Percentiles rank a stretch among this genome's conserved stretches.
These are phyloP conservation scores for Paxillus rubicundulus DNA, from an alignment of 768 basidiomycete species.

Conservation along the genomic window DNA sequence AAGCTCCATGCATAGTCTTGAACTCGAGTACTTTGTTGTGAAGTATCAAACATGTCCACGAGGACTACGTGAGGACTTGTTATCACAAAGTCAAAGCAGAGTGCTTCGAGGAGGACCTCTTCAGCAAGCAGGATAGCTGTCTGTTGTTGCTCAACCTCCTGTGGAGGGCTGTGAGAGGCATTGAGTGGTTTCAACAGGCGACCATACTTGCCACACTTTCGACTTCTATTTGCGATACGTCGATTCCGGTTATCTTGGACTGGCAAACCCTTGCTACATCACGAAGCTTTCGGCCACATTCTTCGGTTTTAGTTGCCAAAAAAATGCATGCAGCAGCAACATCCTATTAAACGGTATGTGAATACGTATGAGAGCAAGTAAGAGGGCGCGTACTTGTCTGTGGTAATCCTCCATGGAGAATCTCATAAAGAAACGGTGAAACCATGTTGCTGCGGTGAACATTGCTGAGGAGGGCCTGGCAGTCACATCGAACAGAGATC, in stretches of 20 bases:
- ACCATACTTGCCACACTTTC: slow-evolving; percentile 59
- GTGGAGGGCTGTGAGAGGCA: slow-evolving; percentile 2
- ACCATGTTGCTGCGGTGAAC: slow-evolving; percentile 87
- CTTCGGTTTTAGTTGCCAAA: slow-evolving; percentile 89
- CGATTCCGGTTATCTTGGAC: slow-evolving; percentile 59
- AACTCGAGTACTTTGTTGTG: slow-evolving; percentile 44
- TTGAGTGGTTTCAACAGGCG: neutral
- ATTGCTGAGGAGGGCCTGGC: slow-evolving; percentile 75
- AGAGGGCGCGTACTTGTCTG: slow-evolving; percentile 50
- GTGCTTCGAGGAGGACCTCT: slow-evolving; percentile 74
- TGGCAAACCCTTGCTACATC: slow-evolving; percentile 77
- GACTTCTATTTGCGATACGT: slow-evolving; percentile 53
- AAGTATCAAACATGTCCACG: slow-evolving; percentile 65
- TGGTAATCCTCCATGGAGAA: slow-evolving; percentile 81
- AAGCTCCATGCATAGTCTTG: slow-evolving; percentile 85
- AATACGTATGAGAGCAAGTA: slow-evolving; percentile 5
- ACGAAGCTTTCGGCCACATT: slow-evolving; percentile 82
- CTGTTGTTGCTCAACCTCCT: slow-evolving; percentile 79
- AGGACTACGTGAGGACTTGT: slow-evolving; percentile 75
- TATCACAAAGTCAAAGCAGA: slow-evolving; percentile 84
- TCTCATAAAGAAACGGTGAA: slow-evolving; percentile 89
- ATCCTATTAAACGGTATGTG: slow-evolving; percentile 45
- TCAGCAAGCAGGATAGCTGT: slow-evolving; percentile 68
- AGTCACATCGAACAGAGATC: slow-evolving; percentile 10
- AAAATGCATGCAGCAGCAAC: slow-evolving; percentile 86